Percentiles rank a stretch among this genome's conserved stretches.
Conservation (phyloP, 1,139 yeast species). For the Yamadazyma atlantica region DNA sequence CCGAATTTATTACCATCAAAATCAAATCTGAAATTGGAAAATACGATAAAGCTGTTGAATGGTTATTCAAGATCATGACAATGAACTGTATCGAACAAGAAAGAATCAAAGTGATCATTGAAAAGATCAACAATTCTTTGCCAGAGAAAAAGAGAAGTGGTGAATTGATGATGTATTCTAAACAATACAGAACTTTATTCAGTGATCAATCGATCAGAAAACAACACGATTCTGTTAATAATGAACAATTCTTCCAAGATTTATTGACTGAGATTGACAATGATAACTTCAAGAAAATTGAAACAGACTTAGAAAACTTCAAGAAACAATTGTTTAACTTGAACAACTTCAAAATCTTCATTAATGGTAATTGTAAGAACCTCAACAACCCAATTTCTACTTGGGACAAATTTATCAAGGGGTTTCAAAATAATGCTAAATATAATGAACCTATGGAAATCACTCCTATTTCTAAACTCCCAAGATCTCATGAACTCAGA, state of each 20-base stretch:
- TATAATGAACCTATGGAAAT: background rate
- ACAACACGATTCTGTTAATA: constrained; percentile 63
- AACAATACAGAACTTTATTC: constrained; percentile 54
- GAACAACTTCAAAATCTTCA: constrained; percentile 64
- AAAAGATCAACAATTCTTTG: constrained; percentile 70
- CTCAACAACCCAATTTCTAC: constrained; percentile 56
- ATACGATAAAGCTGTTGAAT: constrained; percentile 67
- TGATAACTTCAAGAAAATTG: constrained; percentile 49
- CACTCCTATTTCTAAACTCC: constrained; percentile 29
- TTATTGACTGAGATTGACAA: constrained; percentile 51
- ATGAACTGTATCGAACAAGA: constrained; percentile 69
- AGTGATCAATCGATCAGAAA: constrained; percentile 61
- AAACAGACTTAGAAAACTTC: constrained; percentile 55
- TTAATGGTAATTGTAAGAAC: constrained; percentile 64
- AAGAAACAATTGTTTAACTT: constrained; percentile 56
- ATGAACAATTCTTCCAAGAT: constrained; percentile 58
- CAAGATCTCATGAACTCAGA: constrained; percentile 54
- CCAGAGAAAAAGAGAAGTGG: constrained; percentile 85
- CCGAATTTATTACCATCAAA: constrained; percentile 62
- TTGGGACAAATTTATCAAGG: constrained; percentile 53
- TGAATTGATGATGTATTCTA: constrained; percentile 64
- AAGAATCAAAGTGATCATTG: constrained; percentile 68
- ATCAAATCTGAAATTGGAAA: constrained; percentile 63
- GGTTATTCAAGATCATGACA: constrained; percentile 70
- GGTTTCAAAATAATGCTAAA: constrained; percentile 12